Evolutionary conservation across 1,139 yeast genomes (phyloP), one percentile per base, ranked within the genome.

Genomic region (Zhuliangozyma blackwelliae): DNA sequence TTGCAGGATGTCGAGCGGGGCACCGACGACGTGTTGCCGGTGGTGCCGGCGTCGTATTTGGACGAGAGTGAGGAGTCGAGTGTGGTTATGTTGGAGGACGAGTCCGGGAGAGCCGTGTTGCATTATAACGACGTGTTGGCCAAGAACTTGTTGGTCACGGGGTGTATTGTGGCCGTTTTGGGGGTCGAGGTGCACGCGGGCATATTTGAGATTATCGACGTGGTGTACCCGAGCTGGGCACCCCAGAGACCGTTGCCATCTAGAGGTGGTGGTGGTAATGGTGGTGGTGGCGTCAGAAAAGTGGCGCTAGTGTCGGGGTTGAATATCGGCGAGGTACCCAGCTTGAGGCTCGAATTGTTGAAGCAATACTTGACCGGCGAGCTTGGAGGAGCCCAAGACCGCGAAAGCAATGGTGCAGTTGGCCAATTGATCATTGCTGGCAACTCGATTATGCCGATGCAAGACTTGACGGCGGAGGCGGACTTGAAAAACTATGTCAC

Each of bases 181-280:
- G 99, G 99, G 0, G 79, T 86, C 61, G 97, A 90, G 54, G 72
- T 84, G 9, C 79, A 77, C 33, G 81, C 90, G 0, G 98, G 97
- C 2, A 71, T 83, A 7, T 90, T 94, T 57, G 88, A 85, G 45
- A 87, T 88, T 2, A 74, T 87, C 50, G 97, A 90, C 53, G 69
- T 90, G 5, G 75, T 75, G 4, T 84, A 78, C 47, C 95, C 97
- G 0, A 72, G 69, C 10, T 60, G 73, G 22, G 69, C 83, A 2
- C 79, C 80, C 0, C 95, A 84, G 54, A 55, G 54, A 29, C 68
- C 75, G 3, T 41, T 64, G 16, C 34, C 34, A 20, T 34, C 27
- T 1, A 10, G 13, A 7, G 22, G 9, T 5, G 16, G 10, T 29
- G 30, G 19, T n/a, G 32, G 27, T 10, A n/a, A 31, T 1, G 9